Base-by-base conservation (phyloP, 2,329 filamentous ascomycete species). In the Alternaria novae-zelandiae region DNA sequence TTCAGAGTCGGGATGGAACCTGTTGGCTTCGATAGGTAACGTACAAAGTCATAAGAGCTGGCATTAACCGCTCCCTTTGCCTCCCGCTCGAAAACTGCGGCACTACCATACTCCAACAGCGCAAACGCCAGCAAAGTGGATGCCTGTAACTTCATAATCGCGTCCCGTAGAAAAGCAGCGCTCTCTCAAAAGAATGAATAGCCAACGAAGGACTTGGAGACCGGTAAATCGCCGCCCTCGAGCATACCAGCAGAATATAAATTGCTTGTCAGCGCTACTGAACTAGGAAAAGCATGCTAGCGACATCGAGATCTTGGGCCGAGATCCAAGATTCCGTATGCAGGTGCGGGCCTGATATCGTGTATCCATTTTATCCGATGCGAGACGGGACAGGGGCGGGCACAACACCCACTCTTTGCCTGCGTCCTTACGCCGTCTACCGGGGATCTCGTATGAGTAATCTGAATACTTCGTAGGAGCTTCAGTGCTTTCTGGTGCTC, bases 121-220 rank as follows among this genome's bases (percentile, higher is more conserved):
- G 36, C 59, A n/a, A 54, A 50, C 5, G 57, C 45, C 20, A 55
- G 54, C 26, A 65, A 50, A 11, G 54, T 50, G 10, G 60, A 28
- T 6, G 49, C 28, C n/a, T 20, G 30, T 23, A 61, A 36, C 54
- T 61, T 62, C 66, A 69, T 69, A 7, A 51, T 64, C n/a, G 13
- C 11, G 51, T 26, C 13, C 30, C 41, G 36, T 47, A 10, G 46
- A 56, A 13, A 59, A 47, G 4, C 15, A 30, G 21, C 3, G 28
- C 15, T 46, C 17, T 43, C 20, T 8, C 20, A 6, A 15, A 25
- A 41, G 13, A 41, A 1, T 17, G 8, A 13, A 15, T 11, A 12
- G 21, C 6, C 20, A 9, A 15, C 2, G 4, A 13, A 17, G 5
- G 7, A 21, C 13, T 10, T 43, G 3, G 12, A 36, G 6, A 11